Evolutionary conservation across 495 filamentous ascomycete species (phyloP).

Genomic region (Aspergillus avenaceus): DNA sequence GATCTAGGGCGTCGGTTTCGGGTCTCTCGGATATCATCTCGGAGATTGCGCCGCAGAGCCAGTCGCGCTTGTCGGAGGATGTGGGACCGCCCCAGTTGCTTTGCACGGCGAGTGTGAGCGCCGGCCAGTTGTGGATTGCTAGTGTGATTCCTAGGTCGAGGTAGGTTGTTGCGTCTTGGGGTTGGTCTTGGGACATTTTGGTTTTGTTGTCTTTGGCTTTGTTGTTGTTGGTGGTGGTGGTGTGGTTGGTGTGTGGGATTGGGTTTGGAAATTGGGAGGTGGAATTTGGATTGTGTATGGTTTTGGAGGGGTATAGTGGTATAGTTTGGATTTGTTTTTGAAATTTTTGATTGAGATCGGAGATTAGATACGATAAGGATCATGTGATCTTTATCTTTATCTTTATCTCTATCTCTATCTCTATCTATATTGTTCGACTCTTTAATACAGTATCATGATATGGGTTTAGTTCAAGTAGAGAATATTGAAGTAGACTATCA

Average conservation of each 20-base stretch:
- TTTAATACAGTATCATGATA: too few relatives aligned
- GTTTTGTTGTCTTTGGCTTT: too few relatives aligned
- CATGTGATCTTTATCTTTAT: conserved; percentile 11
- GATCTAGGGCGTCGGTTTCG: conserved; percentile 74
- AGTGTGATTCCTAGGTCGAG: conserved; percentile 83
- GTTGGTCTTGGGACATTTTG: too few relatives aligned
- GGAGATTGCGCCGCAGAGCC: conserved; percentile 86
- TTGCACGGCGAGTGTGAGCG: conserved; percentile 80
- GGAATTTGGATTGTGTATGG: too few relatives aligned
- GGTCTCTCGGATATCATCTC: conserved; percentile 70
- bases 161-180: conserved; percentile 33
- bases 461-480: too few relatives aligned
- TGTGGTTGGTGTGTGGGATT: neutral
- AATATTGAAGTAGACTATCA: too few relatives aligned
- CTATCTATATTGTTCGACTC: too few relatives aligned
- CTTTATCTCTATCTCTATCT: too few relatives aligned
- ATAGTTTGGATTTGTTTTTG: conserved; percentile 9
- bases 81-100: conserved; percentile 87
- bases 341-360: conserved; percentile 4
- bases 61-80: conserved; percentile 83
- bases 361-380: conserved; percentile 25
- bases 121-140: conserved; percentile 75
- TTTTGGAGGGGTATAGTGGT: neutral
- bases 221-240: conserved; percentile 8
- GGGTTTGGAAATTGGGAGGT: neutral